Conservation (phyloP, 768 basidiomycete species). For the Mycena pura region DNA sequence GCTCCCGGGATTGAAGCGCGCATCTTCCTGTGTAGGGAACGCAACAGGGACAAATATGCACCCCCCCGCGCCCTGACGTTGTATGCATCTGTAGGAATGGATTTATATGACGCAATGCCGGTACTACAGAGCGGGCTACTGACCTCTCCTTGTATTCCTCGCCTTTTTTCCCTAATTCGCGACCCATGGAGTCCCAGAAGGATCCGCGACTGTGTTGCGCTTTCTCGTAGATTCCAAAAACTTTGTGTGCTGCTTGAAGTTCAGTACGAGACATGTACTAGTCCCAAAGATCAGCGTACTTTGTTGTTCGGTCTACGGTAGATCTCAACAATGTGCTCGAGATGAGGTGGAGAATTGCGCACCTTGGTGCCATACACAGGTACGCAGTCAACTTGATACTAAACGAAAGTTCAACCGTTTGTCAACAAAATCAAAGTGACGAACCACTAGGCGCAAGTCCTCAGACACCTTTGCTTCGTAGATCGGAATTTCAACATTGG, state of each 20-base stretch:
- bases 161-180: slow-evolving; percentile 10
- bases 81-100: neutral
- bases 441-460: slow-evolving; percentile 7
- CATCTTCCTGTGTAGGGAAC: slow-evolving; percentile 5
- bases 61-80: neutral
- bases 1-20: neutral
- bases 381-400: slow-evolving; percentile 20
- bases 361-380: slow-evolving; percentile 4
- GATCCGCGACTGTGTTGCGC: slow-evolving; percentile 8
- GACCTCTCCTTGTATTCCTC: slow-evolving; percentile 11
- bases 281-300: neutral
- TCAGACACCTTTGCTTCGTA: slow-evolving; percentile 12
- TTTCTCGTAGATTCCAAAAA: slow-evolving; percentile 13
- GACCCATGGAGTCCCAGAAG: slow-evolving; percentile 20
- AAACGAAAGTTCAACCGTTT: neutral
- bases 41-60: neutral
- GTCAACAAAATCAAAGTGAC: neutral
- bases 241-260: slow-evolving; percentile 6
- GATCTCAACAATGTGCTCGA: neutral
- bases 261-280: neutral
- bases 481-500: slow-evolving; percentile 12
- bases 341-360: neutral
- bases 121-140: neutral
- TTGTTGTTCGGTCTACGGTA: slow-evolving; percentile 12
- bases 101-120: neutral